Percentiles rank a stretch among this genome's conserved stretches.
These are phyloP conservation scores for Stevia rebaudiana DNA, from an alignment of 140 eudicot species.

Conservation along the genomic window DNA sequence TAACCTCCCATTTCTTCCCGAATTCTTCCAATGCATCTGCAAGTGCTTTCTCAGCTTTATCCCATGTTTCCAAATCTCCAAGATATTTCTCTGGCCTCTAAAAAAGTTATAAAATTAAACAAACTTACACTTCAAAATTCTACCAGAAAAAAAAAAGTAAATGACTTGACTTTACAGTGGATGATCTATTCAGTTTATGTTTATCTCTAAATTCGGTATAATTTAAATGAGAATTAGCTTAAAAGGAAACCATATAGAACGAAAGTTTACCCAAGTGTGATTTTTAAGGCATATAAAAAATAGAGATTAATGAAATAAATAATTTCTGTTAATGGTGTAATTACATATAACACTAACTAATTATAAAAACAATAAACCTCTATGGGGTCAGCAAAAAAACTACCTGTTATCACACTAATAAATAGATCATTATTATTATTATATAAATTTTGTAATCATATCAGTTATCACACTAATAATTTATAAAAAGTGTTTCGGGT, in stretches of 20 bases:
- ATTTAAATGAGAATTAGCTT: neutral
- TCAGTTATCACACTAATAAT: neutral
- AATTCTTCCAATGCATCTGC: constrained; percentile 76
- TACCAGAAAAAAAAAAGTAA: neutral
- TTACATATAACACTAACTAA: neutral
- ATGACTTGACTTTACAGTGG: neutral
- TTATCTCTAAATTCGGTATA: neutral
- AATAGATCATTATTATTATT: neutral
- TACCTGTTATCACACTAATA: no score
- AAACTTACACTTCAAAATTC: neutral
- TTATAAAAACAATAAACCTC: neutral
- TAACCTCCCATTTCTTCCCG: constrained; percentile 88
- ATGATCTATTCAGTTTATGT: neutral
- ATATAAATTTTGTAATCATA: neutral
- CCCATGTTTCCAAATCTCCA: constrained; percentile 88
- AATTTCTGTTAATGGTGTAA: neutral
- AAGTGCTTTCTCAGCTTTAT: constrained; percentile 84
- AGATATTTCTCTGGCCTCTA: constrained; percentile 97
- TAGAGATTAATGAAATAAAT: neutral
- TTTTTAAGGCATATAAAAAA: neutral
- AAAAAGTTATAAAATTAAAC: neutral
- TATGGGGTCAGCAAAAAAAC: neutral
- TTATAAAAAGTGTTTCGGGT: no score
- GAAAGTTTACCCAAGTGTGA: neutral
- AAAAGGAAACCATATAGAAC: neutral